Percentiles rank a stretch among this genome's conserved stretches.
Conservation (phyloP, 108 stramenopile genomes). For the Cyclotella sp. region DNA sequence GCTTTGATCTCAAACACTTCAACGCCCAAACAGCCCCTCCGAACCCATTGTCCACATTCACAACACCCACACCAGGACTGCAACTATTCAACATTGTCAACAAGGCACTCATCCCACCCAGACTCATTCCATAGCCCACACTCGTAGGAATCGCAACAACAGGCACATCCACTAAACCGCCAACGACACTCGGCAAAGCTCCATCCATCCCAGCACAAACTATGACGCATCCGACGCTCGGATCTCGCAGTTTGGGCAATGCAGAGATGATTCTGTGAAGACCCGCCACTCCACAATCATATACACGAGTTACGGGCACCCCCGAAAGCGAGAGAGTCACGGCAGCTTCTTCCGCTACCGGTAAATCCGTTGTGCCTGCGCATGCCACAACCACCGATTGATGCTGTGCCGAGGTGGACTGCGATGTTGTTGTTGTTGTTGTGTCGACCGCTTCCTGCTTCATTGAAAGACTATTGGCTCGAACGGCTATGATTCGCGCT, state of each 20-base stretch:
- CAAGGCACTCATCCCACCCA: constrained; percentile 92
- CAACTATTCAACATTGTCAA: constrained; percentile 97
- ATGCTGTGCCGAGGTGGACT: background rate
- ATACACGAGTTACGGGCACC: constrained; percentile 74
- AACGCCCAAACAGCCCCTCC: constrained; percentile 94
- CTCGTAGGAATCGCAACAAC: constrained; percentile 95
- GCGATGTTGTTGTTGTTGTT: background rate
- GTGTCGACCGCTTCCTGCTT: background rate
- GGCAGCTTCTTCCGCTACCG: constrained; percentile 92
- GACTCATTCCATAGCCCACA: constrained; percentile 93
- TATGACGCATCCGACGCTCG: constrained; percentile 82
- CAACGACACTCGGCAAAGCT: constrained; percentile 95
- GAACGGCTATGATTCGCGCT: constrained; percentile 75
- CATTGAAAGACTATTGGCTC: constrained; percentile 52
- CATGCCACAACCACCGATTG: constrained; percentile 79
- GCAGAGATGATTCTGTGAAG: constrained; percentile 88
- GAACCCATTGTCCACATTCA: constrained; percentile 98
- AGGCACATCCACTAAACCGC: constrained; percentile 91
- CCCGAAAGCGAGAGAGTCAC: constrained; percentile 72
- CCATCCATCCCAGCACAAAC: constrained; percentile 97
- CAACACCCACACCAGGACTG: constrained; percentile 94
- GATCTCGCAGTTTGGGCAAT: constrained; percentile 75
- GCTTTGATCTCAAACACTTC: constrained; percentile 63
- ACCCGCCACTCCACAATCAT: constrained; percentile 97
- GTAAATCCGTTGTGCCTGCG: constrained; percentile 91